Percentiles rank a stretch among this genome's conserved stretches.
Conservation (phyloP, 306 rosid genomes). For the Gleditsia sinensis region DNA sequence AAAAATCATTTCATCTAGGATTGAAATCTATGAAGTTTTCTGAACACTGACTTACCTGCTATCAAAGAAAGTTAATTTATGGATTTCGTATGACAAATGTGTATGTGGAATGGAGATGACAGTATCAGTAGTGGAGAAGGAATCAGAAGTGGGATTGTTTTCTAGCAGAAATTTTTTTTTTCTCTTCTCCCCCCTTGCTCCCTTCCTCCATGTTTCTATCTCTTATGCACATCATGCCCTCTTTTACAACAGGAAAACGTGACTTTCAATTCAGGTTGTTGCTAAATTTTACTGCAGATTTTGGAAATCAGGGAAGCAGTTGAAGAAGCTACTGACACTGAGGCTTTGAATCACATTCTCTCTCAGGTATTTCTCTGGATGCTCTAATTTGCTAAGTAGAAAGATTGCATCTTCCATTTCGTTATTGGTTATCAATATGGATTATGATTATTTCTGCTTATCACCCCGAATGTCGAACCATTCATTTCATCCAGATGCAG, state of each 20-base stretch:
- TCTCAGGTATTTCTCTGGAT: conserved; percentile 57
- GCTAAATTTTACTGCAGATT: conserved; percentile 56
- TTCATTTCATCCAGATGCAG: conserved; percentile 67
- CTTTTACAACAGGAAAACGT: conserved; percentile 4
- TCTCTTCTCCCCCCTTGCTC: not conserved
- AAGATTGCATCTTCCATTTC: not conserved
- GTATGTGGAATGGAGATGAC: not conserved
- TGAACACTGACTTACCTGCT: conserved; percentile 4
- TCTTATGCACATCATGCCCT: not conserved
- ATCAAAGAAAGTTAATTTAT: not conserved
- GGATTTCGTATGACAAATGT: conserved; percentile 4
- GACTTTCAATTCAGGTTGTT: not conserved
- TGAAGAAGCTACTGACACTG: conserved; percentile 76
- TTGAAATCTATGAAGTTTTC: not conserved
- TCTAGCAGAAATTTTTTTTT: not conserved
- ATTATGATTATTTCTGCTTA: conserved; percentile 10
- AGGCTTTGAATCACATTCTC: conserved; percentile 61
- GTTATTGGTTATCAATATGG: conserved; percentile 3
- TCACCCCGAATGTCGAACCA: conserved; percentile 17
- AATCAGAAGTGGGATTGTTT: not conserved
- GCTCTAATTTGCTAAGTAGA: conserved; percentile 25
- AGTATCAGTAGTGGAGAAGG: conserved; percentile 3
- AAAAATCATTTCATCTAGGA: not conserved
- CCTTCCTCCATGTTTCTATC: not conserved
- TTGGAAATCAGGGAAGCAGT: conserved; percentile 95